These are phyloP conservation scores for Sclerospora graminicola DNA, from an alignment of 352 stramenopile species.

Conservation along the genomic window DNA sequence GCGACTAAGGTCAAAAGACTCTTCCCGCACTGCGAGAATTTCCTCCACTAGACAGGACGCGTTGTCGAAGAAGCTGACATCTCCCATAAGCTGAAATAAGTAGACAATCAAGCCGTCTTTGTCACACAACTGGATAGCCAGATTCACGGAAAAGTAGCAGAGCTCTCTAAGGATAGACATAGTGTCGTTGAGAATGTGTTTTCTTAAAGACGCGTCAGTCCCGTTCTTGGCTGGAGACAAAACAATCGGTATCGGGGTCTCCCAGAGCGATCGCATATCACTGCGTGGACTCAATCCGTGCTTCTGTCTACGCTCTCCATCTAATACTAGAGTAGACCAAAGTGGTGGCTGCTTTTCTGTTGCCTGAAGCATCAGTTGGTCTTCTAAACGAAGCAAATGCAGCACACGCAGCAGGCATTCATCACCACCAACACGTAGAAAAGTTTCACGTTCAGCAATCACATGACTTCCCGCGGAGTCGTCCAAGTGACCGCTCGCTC, in stretches of 20 bases:
- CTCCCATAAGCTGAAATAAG: constrained; percentile 89
- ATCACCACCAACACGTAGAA: constrained; percentile 59
- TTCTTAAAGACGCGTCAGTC: constrained; percentile 34
- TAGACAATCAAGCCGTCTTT: constrained; percentile 86
- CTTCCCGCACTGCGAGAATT: constrained; percentile 82
- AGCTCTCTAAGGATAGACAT: constrained; percentile 75
- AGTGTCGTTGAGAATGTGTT: constrained; percentile 58
- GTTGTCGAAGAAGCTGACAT: constrained; percentile 86
- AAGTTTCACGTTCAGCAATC: constrained; percentile 44
- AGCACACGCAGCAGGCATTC: constrained; percentile 69
- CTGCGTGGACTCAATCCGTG: constrained; percentile 25
- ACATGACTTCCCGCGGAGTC: constrained; percentile 29
- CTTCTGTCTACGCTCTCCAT: constrained; percentile 17
- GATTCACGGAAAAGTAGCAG: constrained; percentile 63
- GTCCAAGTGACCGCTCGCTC: constrained; percentile 1
- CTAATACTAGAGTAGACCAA: constrained; percentile 26
- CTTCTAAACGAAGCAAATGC: constrained; percentile 50
- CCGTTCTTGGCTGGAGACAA: constrained; percentile 27
- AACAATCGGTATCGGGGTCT: constrained; percentile 25
- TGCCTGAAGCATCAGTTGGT: constrained; percentile 16
- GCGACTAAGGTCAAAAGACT: constrained; percentile 66
- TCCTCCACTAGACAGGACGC: constrained; percentile 88
- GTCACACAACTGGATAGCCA: constrained; percentile 61
- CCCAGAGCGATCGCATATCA: constrained; percentile 53
- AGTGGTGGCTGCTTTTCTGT: constrained; percentile 4